Conservation (phyloP, 148 eudicot genomes). For the Cornus florida region DNA sequence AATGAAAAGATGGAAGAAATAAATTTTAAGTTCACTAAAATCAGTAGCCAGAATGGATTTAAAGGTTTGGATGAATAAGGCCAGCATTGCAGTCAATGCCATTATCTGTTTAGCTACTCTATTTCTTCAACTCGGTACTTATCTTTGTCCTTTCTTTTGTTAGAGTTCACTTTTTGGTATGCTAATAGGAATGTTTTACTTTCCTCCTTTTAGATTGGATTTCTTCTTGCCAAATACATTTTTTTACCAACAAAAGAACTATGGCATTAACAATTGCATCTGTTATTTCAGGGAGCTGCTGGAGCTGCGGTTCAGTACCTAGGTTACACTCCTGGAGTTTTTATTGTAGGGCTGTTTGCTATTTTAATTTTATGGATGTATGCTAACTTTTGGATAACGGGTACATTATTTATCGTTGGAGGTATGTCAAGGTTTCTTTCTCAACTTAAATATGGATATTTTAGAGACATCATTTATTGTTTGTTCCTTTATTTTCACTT, state of each 20-base stretch:
- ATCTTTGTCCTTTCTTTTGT: not conserved
- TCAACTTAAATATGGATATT: not conserved
- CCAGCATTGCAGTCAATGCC: not conserved
- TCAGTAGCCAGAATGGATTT: not conserved
- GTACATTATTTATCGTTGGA: constrained; percentile 85
- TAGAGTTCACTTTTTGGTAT: not conserved
- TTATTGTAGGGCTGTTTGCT: constrained; percentile 90
- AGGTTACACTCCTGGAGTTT: constrained; percentile 97
- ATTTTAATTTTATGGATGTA: constrained; percentile 93
- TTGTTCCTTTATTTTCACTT: not conserved
- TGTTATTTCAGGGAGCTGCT: constrained; percentile 82
- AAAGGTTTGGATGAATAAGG: not conserved
- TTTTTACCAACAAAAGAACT: not conserved
- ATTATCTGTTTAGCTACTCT: not conserved
- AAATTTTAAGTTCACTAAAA: not conserved
- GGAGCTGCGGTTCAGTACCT: constrained; percentile 84
- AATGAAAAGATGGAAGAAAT: not conserved
- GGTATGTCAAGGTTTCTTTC: constrained; percentile 49
- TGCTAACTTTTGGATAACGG: constrained; percentile 98
- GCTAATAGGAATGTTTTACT: not conserved
- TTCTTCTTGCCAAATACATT: not conserved
- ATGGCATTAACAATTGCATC: constrained; percentile 23
- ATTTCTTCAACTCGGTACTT: not conserved
- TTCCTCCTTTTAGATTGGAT: not conserved
- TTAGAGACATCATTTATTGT: not conserved